Percentiles rank a stretch among this genome's conserved stretches.
phyloP scores from a whole-genome alignment of 2,329 filamentous ascomycete species.

The Chaetomium sp. region DNA sequence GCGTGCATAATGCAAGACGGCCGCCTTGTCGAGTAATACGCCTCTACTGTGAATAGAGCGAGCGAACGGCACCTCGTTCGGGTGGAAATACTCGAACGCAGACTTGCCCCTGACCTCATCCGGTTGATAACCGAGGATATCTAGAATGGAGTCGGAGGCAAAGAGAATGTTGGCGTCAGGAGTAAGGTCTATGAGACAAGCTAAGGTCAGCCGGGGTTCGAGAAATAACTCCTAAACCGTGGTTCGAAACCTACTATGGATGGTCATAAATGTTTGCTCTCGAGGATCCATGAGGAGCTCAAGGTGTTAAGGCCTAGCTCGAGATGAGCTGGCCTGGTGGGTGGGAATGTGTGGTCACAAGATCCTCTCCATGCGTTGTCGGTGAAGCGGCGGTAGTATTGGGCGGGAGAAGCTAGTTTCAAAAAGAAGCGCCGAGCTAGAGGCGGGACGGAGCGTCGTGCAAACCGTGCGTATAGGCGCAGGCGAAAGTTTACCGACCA shows the following conservation, averaged over 20 bases:
- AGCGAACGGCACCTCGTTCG: constrained; percentile 70
- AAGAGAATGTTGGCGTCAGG: constrained; percentile 74
- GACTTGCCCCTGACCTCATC: constrained; percentile 69
- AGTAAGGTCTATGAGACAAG: constrained; percentile 53
- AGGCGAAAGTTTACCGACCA: neutral
- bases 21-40: constrained; percentile 74
- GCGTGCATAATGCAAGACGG: constrained; percentile 72
- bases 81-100: constrained; percentile 81
- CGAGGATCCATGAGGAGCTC: constrained; percentile 58
- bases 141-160: constrained; percentile 73
- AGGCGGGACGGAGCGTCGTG: constrained; percentile 10
- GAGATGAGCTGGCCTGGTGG: constrained; percentile 18
- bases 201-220: constrained; percentile 9
- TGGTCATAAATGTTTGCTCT: constrained; percentile 87
- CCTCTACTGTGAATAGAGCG: constrained; percentile 66
- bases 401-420: constrained; percentile 16
- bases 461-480: neutral
- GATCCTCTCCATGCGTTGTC: constrained; percentile 21
- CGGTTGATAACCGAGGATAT: constrained; percentile 75
- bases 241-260: constrained; percentile 61
- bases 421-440: constrained; percentile 14
- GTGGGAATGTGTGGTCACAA: constrained; percentile 15
- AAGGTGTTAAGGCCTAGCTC: constrained; percentile 19
- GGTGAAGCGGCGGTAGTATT: constrained; percentile 9
- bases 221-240: neutral